Conservation (phyloP, 1,284 basidiomycete genomes). For the Sanghuangporus weigelae region DNA sequence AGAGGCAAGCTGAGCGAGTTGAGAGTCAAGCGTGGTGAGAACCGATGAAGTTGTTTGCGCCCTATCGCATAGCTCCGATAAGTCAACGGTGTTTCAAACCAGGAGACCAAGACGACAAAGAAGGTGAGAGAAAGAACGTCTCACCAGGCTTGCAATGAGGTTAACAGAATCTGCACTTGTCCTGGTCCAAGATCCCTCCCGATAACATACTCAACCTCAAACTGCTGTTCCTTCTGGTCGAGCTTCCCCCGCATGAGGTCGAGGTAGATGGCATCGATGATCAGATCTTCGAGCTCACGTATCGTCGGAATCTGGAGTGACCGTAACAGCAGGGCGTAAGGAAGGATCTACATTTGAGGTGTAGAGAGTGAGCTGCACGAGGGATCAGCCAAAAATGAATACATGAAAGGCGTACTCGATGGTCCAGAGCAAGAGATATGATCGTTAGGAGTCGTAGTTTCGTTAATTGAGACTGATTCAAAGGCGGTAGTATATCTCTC, state of each 20-base stretch:
- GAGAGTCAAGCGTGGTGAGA: slow-evolving; percentile 50
- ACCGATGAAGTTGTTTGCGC: slow-evolving; percentile 65
- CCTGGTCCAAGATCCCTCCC: slow-evolving; percentile 80
- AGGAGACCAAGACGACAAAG: neutral
- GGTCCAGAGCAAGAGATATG: slow-evolving; percentile 70
- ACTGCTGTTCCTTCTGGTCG: slow-evolving; percentile 81
- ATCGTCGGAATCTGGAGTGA: slow-evolving; percentile 69
- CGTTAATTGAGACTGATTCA: slow-evolving; percentile 67
- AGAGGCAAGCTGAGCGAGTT: slow-evolving; percentile 42
- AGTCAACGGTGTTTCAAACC: neutral
- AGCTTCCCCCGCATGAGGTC: slow-evolving; percentile 86
- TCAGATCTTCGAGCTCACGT: slow-evolving; percentile 88
- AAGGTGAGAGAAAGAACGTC: slow-evolving; percentile 22
- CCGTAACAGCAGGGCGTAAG: slow-evolving; percentile 62
- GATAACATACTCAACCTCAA: slow-evolving; percentile 88
- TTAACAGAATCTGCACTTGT: slow-evolving; percentile 55
- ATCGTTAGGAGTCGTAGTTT: slow-evolving; percentile 94
- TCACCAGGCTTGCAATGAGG: slow-evolving; percentile 68
- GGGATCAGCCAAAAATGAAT: neutral
- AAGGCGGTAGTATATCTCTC: slow-evolving; percentile 57
- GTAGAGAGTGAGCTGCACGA: neutral
- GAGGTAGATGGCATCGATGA: slow-evolving; percentile 93
- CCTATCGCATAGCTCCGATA: slow-evolving; percentile 37
- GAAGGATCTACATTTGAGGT: slow-evolving; percentile 51
- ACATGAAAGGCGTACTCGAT: slow-evolving; percentile 50